Evolutionary conservation across 23 red algal genomes (phyloP).

Genomic region (Gracilariopsis chorda): DNA sequence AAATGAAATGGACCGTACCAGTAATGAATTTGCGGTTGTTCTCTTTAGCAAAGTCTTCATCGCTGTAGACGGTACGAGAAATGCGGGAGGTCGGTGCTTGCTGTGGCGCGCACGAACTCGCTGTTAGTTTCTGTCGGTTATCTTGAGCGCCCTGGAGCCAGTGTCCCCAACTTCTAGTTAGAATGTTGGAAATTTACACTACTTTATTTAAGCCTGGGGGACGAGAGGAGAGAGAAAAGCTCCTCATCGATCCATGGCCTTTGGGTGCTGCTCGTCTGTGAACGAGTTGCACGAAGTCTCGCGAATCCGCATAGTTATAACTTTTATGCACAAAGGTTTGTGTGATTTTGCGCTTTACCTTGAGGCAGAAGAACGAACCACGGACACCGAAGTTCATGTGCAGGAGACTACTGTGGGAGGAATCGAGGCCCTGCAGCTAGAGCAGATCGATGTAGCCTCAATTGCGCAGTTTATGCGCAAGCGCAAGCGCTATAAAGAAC

Average conservation of each 20-base stretch:
- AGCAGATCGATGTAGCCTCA: neutral
- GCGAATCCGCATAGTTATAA: slow-evolving; percentile 1
- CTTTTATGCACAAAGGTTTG: neutral
- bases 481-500: neutral
- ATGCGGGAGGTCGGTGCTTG: no score
- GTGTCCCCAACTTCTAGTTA: no score
- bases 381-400: neutral
- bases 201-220: no score
- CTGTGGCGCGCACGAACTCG: no score
- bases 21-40: neutral
- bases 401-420: neutral
- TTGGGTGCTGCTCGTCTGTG: no score
- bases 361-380: neutral
- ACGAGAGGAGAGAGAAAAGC: no score
- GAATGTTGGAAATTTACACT: no score
- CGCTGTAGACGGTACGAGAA: neutral
- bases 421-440: neutral
- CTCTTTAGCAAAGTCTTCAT: neutral
- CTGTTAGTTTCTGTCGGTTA: no score
- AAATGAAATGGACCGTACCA: neutral
- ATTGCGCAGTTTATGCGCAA: neutral
- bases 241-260: no score
- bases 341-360: neutral
- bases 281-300: no score
- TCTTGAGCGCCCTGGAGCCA: no score